A percentile compares a stretch with the other conserved stretches of the same genome.
These are phyloP conservation scores for Fomitopsis schrenkii DNA, from an alignment of 1,284 basidiomycete species.

Conservation along the genomic window DNA sequence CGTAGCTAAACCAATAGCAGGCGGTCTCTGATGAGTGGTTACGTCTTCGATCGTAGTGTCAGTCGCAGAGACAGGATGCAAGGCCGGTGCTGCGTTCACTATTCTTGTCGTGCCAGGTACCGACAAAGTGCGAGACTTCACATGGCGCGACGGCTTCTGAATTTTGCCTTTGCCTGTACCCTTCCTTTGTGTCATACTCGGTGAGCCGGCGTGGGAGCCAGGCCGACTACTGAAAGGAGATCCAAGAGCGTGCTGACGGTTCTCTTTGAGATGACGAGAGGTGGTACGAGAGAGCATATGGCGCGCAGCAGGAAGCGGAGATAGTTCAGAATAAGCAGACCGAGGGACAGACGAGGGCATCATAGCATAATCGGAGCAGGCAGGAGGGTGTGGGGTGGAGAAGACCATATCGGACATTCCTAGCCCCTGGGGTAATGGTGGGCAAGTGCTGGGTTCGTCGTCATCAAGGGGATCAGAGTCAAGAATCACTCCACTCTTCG, in stretches of 20 bases:
- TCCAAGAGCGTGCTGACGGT: constrained; percentile 30
- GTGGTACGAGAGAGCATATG: constrained; percentile 40
- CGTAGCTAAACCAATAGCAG: neutral
- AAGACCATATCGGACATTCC: constrained; percentile 10
- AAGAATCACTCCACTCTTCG: neutral
- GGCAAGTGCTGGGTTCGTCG: neutral
- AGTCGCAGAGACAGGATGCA: neutral
- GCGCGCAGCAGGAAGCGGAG: constrained; percentile 39
- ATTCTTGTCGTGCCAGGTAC: constrained; percentile 14
- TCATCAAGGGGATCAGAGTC: neutral
- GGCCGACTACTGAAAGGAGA: constrained; percentile 40
- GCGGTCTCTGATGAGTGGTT: neutral
- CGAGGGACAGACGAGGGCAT: constrained; percentile 9
- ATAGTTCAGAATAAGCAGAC: constrained; percentile 26
- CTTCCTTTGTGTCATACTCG: constrained; percentile 20
- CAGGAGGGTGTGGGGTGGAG: constrained; percentile 16
- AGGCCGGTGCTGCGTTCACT: neutral
- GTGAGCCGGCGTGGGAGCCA: constrained; percentile 38
- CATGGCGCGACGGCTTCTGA: constrained; percentile 17
- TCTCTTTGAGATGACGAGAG: constrained; percentile 47
- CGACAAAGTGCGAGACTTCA: constrained; percentile 33
- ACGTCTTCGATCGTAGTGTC: neutral
- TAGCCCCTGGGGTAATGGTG: constrained; percentile 4
- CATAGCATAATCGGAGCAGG: constrained; percentile 16
- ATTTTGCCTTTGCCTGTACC: constrained; percentile 5